phyloP scores from a whole-genome alignment of 371 early-diverging fungal genomes.

The Syncephalastrum sp. region DNA sequence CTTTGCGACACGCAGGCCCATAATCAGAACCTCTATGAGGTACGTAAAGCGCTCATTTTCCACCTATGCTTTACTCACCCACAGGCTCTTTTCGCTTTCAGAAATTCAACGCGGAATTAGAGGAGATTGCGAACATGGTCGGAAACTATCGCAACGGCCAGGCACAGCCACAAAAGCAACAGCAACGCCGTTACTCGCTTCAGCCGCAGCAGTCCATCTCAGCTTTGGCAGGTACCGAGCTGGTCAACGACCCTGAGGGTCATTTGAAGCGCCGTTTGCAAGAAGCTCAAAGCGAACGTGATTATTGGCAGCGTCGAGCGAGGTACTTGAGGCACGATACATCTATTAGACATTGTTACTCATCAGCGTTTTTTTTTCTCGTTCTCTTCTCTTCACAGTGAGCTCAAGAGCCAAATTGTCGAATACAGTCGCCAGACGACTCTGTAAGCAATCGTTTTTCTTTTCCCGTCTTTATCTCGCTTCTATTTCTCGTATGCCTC shows the following conservation, averaged over 20 bases:
- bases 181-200: slow-evolving; percentile 2
- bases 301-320: slow-evolving; percentile 23
- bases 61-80: background rate
- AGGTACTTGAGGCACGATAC: slow-evolving; percentile 7
- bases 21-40: background rate
- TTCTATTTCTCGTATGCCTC: slow-evolving; percentile 81
- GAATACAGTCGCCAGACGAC: slow-evolving; percentile 3
- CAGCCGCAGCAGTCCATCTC: slow-evolving; percentile 2
- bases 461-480: background rate
- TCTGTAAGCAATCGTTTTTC: slow-evolving; percentile 2
- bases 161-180: slow-evolving; percentile 2
- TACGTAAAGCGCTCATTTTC: background rate
- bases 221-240: background rate
- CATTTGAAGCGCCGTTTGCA: slow-evolving; percentile 15
- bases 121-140: slow-evolving; percentile 16
- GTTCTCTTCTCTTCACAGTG: slow-evolving; percentile 8
- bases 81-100: background rate
- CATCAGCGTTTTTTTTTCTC: background rate
- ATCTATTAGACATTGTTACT: background rate
- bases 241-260: slow-evolving; percentile 5
- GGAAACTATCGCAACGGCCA: slow-evolving; percentile 11
- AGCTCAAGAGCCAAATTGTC: slow-evolving; percentile 17
- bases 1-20: background rate
- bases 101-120: slow-evolving; percentile 23
- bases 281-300: slow-evolving; percentile 17